These are phyloP conservation scores for Capillidium rhysosporum DNA, from an alignment of 371 early-diverging fungal genomes.

Conservation along the genomic window DNA sequence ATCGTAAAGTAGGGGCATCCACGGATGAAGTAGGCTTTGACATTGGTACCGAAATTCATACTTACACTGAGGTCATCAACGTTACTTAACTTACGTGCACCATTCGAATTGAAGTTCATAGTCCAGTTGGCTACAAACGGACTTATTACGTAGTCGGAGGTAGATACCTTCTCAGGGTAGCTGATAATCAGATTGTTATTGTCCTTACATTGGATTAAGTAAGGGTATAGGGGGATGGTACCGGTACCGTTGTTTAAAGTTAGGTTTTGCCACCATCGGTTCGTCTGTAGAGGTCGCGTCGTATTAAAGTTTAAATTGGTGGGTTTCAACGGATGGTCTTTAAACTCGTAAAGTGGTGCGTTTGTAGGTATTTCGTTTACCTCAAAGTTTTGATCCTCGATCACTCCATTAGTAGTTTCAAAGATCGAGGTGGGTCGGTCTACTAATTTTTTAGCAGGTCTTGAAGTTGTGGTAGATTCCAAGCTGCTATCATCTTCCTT, in stretches of 20 bases:
- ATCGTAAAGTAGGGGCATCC: slow-evolving; percentile 16
- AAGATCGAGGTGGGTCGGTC: background rate
- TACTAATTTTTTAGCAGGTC: background rate
- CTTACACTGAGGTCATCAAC: slow-evolving; percentile 10
- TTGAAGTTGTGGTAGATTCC: background rate
- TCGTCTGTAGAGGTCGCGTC: slow-evolving; percentile 12
- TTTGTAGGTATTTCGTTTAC: background rate
- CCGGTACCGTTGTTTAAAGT: slow-evolving; percentile 13
- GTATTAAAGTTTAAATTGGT: background rate
- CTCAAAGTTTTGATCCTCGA: background rate
- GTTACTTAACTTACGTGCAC: slow-evolving; percentile 1
- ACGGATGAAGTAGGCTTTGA: slow-evolving; percentile 15
- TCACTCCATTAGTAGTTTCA: background rate
- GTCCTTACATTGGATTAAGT: slow-evolving; percentile 11
- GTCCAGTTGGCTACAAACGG: slow-evolving; percentile 7
- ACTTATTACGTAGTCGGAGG: slow-evolving; percentile 9
- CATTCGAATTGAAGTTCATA: background rate
- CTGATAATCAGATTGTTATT: slow-evolving; percentile 9
- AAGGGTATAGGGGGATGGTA: slow-evolving; percentile 19
- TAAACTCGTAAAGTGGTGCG: background rate
- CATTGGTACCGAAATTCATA: slow-evolving; percentile 2
- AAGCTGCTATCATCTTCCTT: background rate
- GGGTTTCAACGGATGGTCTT: background rate
- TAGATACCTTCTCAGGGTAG: slow-evolving; percentile 1
- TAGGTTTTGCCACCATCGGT: slow-evolving; percentile 25